These are phyloP conservation scores for Pisolithus microcarpus DNA, from an alignment of 768 basidiomycete genomes.

Conservation along the genomic window DNA sequence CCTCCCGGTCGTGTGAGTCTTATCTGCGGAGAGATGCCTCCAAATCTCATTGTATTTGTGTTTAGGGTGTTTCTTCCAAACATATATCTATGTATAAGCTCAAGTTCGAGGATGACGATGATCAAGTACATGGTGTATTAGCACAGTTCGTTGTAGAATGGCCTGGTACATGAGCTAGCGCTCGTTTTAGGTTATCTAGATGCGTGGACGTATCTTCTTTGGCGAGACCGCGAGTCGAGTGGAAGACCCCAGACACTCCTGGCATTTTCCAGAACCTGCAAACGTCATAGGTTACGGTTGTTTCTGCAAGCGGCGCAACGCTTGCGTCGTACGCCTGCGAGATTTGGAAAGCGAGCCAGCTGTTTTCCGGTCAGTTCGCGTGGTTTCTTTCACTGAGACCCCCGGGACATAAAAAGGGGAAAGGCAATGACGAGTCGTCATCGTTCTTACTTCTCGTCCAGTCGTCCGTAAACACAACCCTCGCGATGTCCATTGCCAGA, in stretches of 20 bases:
- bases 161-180: conserved; percentile 36
- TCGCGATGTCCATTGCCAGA: conserved; percentile 58
- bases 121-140: conserved; percentile 70
- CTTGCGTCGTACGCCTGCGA: not conserved
- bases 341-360: not conserved
- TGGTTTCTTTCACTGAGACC: not conserved
- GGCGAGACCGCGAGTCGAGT: not conserved
- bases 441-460: not conserved
- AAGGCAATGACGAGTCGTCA: not conserved
- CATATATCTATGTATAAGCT: conserved; percentile 61
- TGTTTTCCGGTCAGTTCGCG: not conserved
- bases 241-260: not conserved
- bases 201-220: not conserved
- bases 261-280: not conserved
- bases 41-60: not conserved
- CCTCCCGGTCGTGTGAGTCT: conserved; percentile 32
- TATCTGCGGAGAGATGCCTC: not conserved
- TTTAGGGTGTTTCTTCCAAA: conserved; percentile 33
- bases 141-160: conserved; percentile 80
- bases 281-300: not conserved
- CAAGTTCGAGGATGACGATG: conserved; percentile 85
- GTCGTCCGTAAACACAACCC: not conserved
- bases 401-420: not conserved
- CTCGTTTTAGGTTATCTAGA: not conserved
- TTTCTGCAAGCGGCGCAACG: not conserved